Evolutionary conservation across 2,329 filamentous ascomycete genomes (phyloP).

Genomic region (Ophiostoma sp.): DNA sequence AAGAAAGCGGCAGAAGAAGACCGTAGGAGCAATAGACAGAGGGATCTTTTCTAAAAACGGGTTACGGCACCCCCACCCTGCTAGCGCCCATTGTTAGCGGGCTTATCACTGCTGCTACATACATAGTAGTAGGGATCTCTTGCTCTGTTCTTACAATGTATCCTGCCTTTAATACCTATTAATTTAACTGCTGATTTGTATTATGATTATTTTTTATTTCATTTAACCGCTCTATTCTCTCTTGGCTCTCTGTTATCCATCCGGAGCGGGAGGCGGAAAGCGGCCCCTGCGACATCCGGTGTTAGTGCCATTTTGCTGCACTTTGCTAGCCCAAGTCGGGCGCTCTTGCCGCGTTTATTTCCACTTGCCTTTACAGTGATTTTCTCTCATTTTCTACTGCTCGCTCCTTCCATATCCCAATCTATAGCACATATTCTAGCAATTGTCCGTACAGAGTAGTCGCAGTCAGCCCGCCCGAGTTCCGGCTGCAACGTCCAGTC

Average conservation of each 20-base stretch:
- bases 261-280: not conserved
- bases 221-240: not conserved
- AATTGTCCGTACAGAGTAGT: not conserved
- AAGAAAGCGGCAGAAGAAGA: not conserved
- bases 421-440: too few species aligned
- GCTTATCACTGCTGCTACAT: not conserved
- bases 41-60: not conserved
- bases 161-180: too few species aligned
- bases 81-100: not conserved
- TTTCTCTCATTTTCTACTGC: not conserved
- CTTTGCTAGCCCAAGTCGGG: not conserved
- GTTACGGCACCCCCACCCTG: not conserved
- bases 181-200: too few species aligned
- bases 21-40: too few species aligned
- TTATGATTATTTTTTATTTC: not conserved
- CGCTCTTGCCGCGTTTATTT: not conserved
- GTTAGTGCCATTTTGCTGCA: not conserved
- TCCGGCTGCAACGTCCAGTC: conserved; percentile 7
- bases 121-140: too few species aligned
- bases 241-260: not conserved
- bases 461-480: not conserved
- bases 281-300: conserved; percentile 19
- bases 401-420: not conserved
- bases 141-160: too few species aligned
- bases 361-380: not conserved